Evolutionary conservation across 1,284 basidiomycete species (phyloP).

Genomic region (Salmacisia buchloeana): DNA sequence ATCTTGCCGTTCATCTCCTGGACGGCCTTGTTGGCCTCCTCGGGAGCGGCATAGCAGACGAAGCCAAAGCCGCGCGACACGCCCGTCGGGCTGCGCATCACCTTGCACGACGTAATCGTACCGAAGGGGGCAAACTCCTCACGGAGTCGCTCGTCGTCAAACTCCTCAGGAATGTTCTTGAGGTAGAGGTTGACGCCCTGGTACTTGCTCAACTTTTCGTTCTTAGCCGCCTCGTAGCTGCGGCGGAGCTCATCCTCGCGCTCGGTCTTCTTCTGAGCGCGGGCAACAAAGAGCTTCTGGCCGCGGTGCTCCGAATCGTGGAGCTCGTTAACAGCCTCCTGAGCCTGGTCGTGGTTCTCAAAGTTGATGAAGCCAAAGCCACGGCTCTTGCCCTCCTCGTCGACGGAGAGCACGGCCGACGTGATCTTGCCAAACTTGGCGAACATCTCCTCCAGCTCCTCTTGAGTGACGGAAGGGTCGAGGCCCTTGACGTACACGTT

Average conservation of each 20-base stretch:
- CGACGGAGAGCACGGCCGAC: conserved; percentile 71
- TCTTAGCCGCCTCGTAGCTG: conserved; percentile 87
- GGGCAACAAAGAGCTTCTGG: conserved; percentile 88
- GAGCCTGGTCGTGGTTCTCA: conserved; percentile 84
- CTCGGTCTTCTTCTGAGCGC: conserved; percentile 98
- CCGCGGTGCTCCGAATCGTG: conserved; percentile 82
- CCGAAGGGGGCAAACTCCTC: conserved; percentile 90
- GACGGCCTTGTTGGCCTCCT: conserved; percentile 98
- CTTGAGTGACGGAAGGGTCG: conserved; percentile 74
- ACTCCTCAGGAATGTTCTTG: conserved; percentile 68
- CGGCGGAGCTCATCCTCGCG: conserved; percentile 93
- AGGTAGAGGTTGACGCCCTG: conserved; percentile 99
- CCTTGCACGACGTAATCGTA: conserved; percentile 95
- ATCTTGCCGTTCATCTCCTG: conserved; percentile 99
- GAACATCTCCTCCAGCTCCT: conserved; percentile 83
- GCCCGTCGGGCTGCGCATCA: conserved; percentile 82
- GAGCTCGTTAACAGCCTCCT: conserved; percentile 79
- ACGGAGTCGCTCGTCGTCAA: conserved; percentile 50
- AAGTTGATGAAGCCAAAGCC: conserved; percentile 99
- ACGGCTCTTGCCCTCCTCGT: conserved; percentile 77
- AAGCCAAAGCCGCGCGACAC: conserved; percentile 95
- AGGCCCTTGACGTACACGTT: conserved; percentile 99
- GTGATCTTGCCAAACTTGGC: conserved; percentile 75
- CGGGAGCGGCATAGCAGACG: conserved; percentile 96
- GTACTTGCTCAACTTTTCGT: conserved; percentile 97